These are phyloP conservation scores for Nigrograna mackinnonii DNA, from an alignment of 2,329 filamentous ascomycete genomes.

Conservation along the genomic window DNA sequence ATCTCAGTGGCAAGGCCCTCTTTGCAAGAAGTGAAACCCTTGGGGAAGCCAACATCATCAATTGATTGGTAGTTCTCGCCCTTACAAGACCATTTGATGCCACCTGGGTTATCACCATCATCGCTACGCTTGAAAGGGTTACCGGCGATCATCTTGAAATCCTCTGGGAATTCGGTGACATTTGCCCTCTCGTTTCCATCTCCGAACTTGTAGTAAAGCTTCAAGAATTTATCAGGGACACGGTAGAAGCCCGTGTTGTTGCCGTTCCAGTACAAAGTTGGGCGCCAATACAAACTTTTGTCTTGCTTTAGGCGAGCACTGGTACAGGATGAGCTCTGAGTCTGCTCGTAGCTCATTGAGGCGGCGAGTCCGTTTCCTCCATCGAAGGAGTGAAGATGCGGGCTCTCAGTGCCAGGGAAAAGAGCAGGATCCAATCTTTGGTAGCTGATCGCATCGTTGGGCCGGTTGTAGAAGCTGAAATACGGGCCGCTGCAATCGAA, in stretches of 20 bases:
- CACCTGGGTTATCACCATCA: constrained; percentile 28
- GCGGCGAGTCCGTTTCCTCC: constrained; percentile 37
- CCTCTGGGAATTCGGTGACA: constrained; percentile 38
- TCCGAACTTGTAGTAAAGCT: constrained; percentile 44
- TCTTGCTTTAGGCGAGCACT: constrained; percentile 42
- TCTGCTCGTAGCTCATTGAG: constrained; percentile 26
- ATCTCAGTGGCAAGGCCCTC: constrained; percentile 38
- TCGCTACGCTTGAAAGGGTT: constrained; percentile 30
- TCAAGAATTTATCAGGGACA: constrained; percentile 37
- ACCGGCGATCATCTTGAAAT: constrained; percentile 42
- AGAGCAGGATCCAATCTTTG: constrained; percentile 41
- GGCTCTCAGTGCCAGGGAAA: constrained; percentile 32
- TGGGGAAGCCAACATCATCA: constrained; percentile 37
- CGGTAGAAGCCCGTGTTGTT: constrained; percentile 39
- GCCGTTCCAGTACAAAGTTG: constrained; percentile 39
- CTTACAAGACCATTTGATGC: constrained; percentile 38
- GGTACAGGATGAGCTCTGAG: constrained; percentile 35
- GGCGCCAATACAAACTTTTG: constrained; percentile 43
- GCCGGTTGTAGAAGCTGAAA: constrained; percentile 43
- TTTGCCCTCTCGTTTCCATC: constrained; percentile 36
- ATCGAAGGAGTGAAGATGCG: constrained; percentile 43
- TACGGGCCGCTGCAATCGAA: constrained; percentile 42
- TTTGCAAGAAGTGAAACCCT: constrained; percentile 40
- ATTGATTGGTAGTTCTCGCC: constrained; percentile 22
- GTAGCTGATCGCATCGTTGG: constrained; percentile 34